Percentiles rank a stretch among this genome's conserved stretches.
phyloP scores from a whole-genome alignment of 495 filamentous ascomycete species.

The Glarea lozoyensis region DNA sequence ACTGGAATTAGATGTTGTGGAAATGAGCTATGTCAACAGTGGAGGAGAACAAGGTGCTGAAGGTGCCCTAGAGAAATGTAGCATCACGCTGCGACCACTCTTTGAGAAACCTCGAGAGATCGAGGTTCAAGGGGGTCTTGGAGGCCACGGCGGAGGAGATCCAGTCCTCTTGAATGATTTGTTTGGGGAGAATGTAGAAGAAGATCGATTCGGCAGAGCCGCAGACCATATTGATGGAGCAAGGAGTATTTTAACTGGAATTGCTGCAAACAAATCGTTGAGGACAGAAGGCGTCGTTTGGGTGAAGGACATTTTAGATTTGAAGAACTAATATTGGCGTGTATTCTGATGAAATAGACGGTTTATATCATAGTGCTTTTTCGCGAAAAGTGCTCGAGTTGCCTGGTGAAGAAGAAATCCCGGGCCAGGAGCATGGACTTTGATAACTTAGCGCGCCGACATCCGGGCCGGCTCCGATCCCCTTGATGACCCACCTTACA shows the following conservation, averaged over 20 bases:
- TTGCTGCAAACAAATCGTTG: constrained; percentile 48
- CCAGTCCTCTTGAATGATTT: constrained; percentile 35
- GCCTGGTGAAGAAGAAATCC: too few species aligned
- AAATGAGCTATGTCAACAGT: constrained; percentile 40
- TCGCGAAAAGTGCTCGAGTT: too few species aligned
- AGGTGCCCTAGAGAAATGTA: constrained; percentile 30
- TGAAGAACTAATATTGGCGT: constrained; percentile 19
- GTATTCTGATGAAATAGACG: too few species aligned
- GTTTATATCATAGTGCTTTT: too few species aligned
- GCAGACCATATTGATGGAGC: constrained; percentile 46
- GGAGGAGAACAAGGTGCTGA: constrained; percentile 36
- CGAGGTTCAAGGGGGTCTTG: constrained; percentile 28
- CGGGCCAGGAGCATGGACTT: too few species aligned
- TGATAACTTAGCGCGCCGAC: too few species aligned
- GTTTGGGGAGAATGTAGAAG: constrained; percentile 29
- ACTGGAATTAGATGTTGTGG: constrained; percentile 38
- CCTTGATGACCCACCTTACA: too few species aligned
- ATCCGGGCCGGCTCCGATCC: too few species aligned
- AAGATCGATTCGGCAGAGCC: constrained; percentile 33
- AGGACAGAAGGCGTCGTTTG: constrained; percentile 40
- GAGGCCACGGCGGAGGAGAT: constrained; percentile 38
- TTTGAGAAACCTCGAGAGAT: constrained; percentile 37
- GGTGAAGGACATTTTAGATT: constrained; percentile 33
- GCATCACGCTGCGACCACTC: constrained; percentile 29
- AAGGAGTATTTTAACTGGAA: constrained; percentile 45